A percentile compares a stretch with the other conserved stretches of the same genome.
Evolutionary conservation across 495 filamentous ascomycete species (phyloP).

Genomic region (Halenospora varia): DNA sequence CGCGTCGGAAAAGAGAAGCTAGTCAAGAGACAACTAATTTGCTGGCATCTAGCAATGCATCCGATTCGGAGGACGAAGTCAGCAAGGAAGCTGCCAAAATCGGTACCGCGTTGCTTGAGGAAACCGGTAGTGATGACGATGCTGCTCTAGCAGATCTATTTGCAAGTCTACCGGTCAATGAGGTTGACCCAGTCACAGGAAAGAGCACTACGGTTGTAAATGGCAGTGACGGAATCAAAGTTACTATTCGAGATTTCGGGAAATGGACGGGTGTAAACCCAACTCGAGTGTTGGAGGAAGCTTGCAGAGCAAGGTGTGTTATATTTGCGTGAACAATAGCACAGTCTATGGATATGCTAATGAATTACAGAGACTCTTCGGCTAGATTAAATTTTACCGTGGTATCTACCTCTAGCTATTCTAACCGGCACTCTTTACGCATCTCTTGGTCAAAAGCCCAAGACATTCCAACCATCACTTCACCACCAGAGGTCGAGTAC

Average conservation of each 20-base stretch:
- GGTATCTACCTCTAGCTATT: conserved; percentile 67
- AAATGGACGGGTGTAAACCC: conserved; percentile 69
- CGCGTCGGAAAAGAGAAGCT: conserved; percentile 15
- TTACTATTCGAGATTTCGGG: conserved; percentile 78
- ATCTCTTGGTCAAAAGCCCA: conserved; percentile 80
- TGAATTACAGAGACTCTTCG: conserved; percentile 53
- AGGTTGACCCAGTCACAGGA: conserved; percentile 48
- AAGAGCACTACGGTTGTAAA: conserved; percentile 48
- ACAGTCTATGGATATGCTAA: neutral
- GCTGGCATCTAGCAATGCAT: conserved; percentile 13
- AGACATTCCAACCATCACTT: conserved; percentile 42
- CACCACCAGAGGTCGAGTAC: conserved; percentile 39
- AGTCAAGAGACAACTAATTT: conserved; percentile 30
- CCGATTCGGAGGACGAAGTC: conserved; percentile 41
- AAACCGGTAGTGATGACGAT: conserved; percentile 49
- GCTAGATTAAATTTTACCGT: conserved; percentile 60
- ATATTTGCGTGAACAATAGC: neutral
- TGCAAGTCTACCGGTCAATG: conserved; percentile 62
- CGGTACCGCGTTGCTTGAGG: conserved; percentile 44
- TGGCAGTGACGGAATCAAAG: conserved; percentile 41
- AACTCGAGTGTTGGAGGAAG: conserved; percentile 73
- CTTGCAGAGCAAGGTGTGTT: conserved; percentile 73
- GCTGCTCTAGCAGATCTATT: conserved; percentile 53
- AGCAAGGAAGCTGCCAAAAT: conserved; percentile 46
- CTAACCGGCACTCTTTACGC: conserved; percentile 66